Conservation (phyloP, 257 asterid species). For the Gentiana dahurica region DNA sequence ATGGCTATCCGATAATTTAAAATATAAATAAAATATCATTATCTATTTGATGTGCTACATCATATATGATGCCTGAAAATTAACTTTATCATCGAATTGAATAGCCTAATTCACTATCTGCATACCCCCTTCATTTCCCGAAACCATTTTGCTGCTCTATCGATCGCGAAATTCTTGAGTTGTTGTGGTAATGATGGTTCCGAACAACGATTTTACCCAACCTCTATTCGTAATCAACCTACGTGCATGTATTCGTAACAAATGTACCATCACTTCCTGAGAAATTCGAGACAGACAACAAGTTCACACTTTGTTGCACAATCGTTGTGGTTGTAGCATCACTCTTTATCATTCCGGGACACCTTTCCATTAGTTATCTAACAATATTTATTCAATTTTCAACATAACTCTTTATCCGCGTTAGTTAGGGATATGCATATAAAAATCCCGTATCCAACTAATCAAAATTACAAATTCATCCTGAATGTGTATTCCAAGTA, state of each 20-base stretch:
- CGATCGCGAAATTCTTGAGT: constrained; percentile 17
- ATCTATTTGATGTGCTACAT: no score
- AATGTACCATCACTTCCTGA: constrained; percentile 53
- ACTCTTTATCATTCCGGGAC: no score
- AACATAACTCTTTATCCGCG: no score
- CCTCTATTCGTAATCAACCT: constrained; percentile 47
- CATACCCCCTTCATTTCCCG: constrained; percentile 46
- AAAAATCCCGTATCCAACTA: no score
- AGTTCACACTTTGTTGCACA: neutral
- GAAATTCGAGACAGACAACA: constrained; percentile 28
- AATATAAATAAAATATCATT: no score
- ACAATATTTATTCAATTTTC: no score
- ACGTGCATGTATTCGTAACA: constrained; percentile 20
- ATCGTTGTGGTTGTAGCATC: no score
- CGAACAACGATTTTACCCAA: constrained; percentile 51
- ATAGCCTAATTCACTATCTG: constrained; percentile 55
- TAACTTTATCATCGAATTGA: constrained; percentile 27
- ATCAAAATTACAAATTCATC: no score
- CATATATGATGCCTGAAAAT: constrained; percentile 7
- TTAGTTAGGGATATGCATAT: no score
- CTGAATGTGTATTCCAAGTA: no score
- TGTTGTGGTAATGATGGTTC: constrained; percentile 32
- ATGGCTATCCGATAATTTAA: no score
- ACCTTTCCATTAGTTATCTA: no score
- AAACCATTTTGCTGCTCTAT: constrained; percentile 40